These are phyloP conservation scores for Salinomyces thailandicus DNA, from an alignment of 2,329 filamentous ascomycete species.

Conservation along the genomic window DNA sequence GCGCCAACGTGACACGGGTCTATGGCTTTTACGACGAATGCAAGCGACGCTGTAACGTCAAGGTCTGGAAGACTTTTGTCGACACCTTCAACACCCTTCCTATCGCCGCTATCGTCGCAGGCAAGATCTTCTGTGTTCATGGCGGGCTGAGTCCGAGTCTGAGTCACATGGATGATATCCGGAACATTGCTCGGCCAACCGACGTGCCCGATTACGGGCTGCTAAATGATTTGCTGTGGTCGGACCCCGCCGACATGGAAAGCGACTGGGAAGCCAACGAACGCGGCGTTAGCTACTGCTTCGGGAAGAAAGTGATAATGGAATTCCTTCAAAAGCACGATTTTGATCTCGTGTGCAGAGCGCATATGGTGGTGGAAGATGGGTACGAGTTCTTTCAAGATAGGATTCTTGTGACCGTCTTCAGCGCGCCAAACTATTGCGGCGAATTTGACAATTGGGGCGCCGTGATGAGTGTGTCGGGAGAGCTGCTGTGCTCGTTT, in stretches of 20 bases:
- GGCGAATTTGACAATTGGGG: constrained; percentile 99
- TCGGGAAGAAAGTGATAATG: constrained; percentile 95
- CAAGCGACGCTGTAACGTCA: constrained; percentile 91
- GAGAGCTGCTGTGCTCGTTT: constrained; percentile 89
- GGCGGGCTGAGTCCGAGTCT: constrained; percentile 86
- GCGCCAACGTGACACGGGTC: constrained; percentile 87
- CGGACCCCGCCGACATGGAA: constrained; percentile 95
- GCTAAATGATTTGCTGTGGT: constrained; percentile 92
- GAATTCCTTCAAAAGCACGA: constrained; percentile 91
- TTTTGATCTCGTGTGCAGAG: constrained; percentile 92
- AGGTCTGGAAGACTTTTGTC: constrained; percentile 96
- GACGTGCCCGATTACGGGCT: constrained; percentile 96
- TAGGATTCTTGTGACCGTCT: constrained; percentile 87
- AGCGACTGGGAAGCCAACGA: constrained; percentile 94
- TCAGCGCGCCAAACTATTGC: constrained; percentile 96
- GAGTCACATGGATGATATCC: constrained; percentile 95
- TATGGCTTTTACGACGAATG: constrained; percentile 98
- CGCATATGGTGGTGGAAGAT: constrained; percentile 98
- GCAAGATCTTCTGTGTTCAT: constrained; percentile 96
- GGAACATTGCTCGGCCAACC: constrained; percentile 87
- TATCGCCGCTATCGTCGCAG: constrained; percentile 91
- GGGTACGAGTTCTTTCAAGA: constrained; percentile 99
- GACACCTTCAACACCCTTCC: constrained; percentile 94
- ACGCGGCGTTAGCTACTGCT: constrained; percentile 93
- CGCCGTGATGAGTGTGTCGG: constrained; percentile 94